These are phyloP conservation scores for Monosporozyma siamensis DNA, from an alignment of 805 yeast genomes.

Conservation along the genomic window DNA sequence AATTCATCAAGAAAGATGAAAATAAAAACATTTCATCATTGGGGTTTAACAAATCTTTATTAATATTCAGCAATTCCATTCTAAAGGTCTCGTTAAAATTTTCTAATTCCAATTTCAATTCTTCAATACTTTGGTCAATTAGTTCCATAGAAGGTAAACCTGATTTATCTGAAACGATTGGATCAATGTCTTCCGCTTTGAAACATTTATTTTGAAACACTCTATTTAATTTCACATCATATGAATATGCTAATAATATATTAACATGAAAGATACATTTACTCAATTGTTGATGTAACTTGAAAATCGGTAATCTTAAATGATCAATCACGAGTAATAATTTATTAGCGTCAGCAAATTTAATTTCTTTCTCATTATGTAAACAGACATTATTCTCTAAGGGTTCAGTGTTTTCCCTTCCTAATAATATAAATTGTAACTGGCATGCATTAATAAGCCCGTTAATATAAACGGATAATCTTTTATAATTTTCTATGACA, in stretches of 20 bases:
- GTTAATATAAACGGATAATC: slow-evolving; percentile 29
- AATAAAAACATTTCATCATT: slow-evolving; percentile 42
- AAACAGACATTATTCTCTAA: slow-evolving; percentile 13
- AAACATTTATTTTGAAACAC: slow-evolving; percentile 14
- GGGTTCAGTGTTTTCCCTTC: slow-evolving; percentile 9
- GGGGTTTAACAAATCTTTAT: slow-evolving; percentile 32
- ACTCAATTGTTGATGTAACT: slow-evolving; percentile 30
- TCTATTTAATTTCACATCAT: slow-evolving; percentile 31
- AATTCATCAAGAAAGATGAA: slow-evolving; percentile 41
- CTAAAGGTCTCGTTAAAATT: slow-evolving; percentile 30
- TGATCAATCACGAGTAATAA: slow-evolving; percentile 27
- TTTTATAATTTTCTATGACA: slow-evolving; percentile 27
- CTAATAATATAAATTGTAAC: slow-evolving; percentile 33
- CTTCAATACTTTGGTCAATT: slow-evolving; percentile 20
- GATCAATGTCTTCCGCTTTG: slow-evolving; percentile 8
- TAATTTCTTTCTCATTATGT: slow-evolving; percentile 29
- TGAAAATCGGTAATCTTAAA: slow-evolving; percentile 27
- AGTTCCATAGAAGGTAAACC: slow-evolving; percentile 19
- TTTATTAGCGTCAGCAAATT: slow-evolving; percentile 29
- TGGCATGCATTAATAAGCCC: slow-evolving; percentile 43
- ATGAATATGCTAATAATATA: slow-evolving; percentile 30
- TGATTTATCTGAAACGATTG: slow-evolving; percentile 9
- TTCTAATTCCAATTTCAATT: slow-evolving; percentile 27
- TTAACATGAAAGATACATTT: slow-evolving; percentile 29
- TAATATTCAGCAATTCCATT: slow-evolving; percentile 21